Evolutionary conservation across 805 yeast genomes (phyloP), one percentile per base, ranked within the genome.

Genomic region (Pichia membranifaciens): DNA sequence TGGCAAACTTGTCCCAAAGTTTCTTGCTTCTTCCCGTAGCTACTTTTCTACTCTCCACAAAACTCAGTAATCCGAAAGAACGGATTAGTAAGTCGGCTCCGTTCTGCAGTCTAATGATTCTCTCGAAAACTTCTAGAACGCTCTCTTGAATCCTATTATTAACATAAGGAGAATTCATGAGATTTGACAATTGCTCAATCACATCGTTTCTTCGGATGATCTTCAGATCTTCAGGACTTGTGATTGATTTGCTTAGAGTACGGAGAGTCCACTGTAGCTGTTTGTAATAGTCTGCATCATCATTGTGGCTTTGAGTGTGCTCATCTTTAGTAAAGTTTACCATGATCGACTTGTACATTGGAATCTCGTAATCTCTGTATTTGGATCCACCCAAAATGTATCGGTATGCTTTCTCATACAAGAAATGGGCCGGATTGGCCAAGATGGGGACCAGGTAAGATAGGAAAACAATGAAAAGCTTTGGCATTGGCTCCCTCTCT

Each of bases 331-430:
- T 45, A 44, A 58, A 58, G 17, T 53, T 54, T 47, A 57, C 47
- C n/a, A 68, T 61, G 8, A 78, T 69, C 3, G 66, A 45, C 32
- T 63, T 66, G 58, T 65, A 73, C 38, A 78, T 55, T 3, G 84
- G 83, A 38, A 78, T 56, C 22, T 73, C 79, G 44, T 55, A 58
- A 5, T 58, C 44, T 50, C 66, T 66, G 41, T 75, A 58, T 15
- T 59, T 61, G 3, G 87, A 82, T 34, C 78, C 76, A 4, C 77
- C 66, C 33, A 87, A 66, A 10, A 89, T 71, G 74, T 81, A 87
- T 49, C 82, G 75, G 55, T 73, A 78, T 0, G 79, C 78, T 54
- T 79, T 78, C 52, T 89, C 96, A 62, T 83, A 86, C 18, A 91
- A 61, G 55, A 73, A 74, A 52, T 87, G 91, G 0, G 81, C 78